Evolutionary conservation across 2,329 filamentous ascomycete species (phyloP), one percentile per base, ranked within the genome.

Genomic region (Alternaria postmessia): DNA sequence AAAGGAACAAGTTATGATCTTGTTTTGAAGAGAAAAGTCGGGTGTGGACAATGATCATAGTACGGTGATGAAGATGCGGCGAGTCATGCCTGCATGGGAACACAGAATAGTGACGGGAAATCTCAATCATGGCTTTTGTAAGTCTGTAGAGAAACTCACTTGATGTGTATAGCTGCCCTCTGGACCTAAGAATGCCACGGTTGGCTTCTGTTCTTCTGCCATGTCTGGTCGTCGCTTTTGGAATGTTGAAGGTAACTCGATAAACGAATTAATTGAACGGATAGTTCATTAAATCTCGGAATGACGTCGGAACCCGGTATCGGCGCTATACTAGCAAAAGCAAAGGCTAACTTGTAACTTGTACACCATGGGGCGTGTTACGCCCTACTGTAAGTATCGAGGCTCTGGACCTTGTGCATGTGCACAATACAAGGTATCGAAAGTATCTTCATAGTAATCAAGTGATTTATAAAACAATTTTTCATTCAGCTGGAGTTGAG

Each of bases 141-240:
- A 36, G 14, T 36, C 12, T 6, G 32, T 14, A 36, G 14, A 36
- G 32, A 36, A 36, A 64, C 75, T 61, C 72, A 90, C 89, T 84
- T 91, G 88, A 75, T 91, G 89, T 28, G 89, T 90, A 73, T 90
- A 91, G 34, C 88, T 90, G 24, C 87, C 87, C 67, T 82, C 77
- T 4, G 89, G 89, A 7, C 89, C 89, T 30, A 91, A 77, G 71
- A 87, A 91, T 42, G 87, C 84, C 26, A 87, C 77, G 24, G 74
- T 72, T 36, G 32, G 20, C 62, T 64, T 49, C 65, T 73, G 22
- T 66, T 52, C 12, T 59, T 43, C 5, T 57, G 58, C 20, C 54
- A 46, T 68, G 70, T 72, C 11, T 58, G 34, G 11, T 53, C 11
- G 46, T 26, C 5, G 20, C 4, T 36, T 41, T 41, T 39, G 18